phyloP scores from a whole-genome alignment of 495 filamentous ascomycete genomes.

The Talaromyces trachyspermus region DNA sequence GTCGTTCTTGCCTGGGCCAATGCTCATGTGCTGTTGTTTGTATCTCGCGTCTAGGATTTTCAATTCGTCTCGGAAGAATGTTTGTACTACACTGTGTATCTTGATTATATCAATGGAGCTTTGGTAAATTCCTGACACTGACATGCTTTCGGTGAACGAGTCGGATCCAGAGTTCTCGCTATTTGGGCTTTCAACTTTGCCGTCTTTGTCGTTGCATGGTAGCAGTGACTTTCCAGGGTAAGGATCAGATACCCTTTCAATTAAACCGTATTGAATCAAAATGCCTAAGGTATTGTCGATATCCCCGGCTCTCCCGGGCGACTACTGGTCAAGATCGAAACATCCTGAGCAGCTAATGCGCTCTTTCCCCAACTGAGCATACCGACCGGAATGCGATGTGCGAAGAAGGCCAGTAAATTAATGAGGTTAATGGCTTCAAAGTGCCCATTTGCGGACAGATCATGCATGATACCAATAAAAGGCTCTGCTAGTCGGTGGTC shows the following conservation, averaged over 20 bases:
- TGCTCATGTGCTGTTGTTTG: conserved; percentile 11
- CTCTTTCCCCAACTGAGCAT: conserved; percentile 60
- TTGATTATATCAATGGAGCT: conserved; percentile 63
- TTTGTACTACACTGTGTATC: conserved; percentile 73
- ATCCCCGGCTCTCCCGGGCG: conserved; percentile 47
- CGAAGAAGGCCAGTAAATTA: conserved; percentile 66
- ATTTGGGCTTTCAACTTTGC: conserved; percentile 35
- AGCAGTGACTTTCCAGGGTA: conserved; percentile 9
- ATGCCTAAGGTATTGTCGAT: conserved; percentile 61
- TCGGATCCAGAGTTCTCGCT: conserved; percentile 14
- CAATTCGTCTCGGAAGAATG: conserved; percentile 66
- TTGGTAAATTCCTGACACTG: conserved; percentile 38
- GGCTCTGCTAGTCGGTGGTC: conserved; percentile 62
- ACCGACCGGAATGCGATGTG: conserved; percentile 67
- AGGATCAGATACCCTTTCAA: conserved; percentile 46
- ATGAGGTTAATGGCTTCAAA: conserved; percentile 64
- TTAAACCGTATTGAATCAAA: conserved; percentile 62
- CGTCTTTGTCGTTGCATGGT: conserved; percentile 16
- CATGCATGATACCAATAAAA: conserved; percentile 63
- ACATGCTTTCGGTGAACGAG: conserved; percentile 37
- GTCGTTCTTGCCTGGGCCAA: conserved; percentile 14
- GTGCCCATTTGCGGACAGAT: conserved; percentile 53
- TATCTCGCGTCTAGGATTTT: conserved; percentile 46
- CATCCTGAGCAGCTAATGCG: conserved; percentile 46
- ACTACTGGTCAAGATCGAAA: conserved; percentile 37